Base-by-base conservation (phyloP, 163 green algal species). In the Chloroidium sp. region DNA sequence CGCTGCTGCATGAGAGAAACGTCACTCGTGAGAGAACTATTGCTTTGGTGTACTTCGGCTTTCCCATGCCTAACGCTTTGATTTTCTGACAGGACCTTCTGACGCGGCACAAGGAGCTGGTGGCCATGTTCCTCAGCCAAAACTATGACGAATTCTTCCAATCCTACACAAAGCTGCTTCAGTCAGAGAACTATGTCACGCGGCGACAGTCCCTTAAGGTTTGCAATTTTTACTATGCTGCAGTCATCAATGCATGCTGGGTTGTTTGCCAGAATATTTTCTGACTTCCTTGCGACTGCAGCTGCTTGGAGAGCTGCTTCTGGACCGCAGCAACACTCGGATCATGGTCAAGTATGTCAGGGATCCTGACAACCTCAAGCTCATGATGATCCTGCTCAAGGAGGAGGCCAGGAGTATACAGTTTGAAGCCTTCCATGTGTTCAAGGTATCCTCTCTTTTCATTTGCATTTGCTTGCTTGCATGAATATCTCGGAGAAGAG, bases 391-490 rank as follows among this genome's bases (percentile, higher is more conserved):
- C 76, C 87, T 98, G 82, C 88, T 98, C 59, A 94, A 94, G 86
- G 95, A 98, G 86, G 84, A 87, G 59, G 94, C 89, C 4, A 87
- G 91, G 4, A 95, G 84, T 88, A 99, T 99, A 76, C 95, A 98
- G 88, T 98, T 94, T 84, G 96, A 99, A 88, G 96, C 96, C 0
- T 99, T 98, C 86, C 96, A 99, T 85, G 93, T 98, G 0, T 98
- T 99, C 90, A 99, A 99, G 92, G 94, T 97, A 79, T 36, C 36
- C 36, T 36, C 36, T 36, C 36, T 36, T 36, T 36, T 13, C 85
- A 2, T 1, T 4, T 8, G 4, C 74, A 77, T 77, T 10, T 77
- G 36, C 36, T 36, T 36, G 36, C 36, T 36, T 36, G 62, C 10
- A 58, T 77, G 74, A 77, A 62, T 57, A 62, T 81, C 3, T 81